Conservation (phyloP, 768 basidiomycete genomes). For the Calocybe cyanea region DNA sequence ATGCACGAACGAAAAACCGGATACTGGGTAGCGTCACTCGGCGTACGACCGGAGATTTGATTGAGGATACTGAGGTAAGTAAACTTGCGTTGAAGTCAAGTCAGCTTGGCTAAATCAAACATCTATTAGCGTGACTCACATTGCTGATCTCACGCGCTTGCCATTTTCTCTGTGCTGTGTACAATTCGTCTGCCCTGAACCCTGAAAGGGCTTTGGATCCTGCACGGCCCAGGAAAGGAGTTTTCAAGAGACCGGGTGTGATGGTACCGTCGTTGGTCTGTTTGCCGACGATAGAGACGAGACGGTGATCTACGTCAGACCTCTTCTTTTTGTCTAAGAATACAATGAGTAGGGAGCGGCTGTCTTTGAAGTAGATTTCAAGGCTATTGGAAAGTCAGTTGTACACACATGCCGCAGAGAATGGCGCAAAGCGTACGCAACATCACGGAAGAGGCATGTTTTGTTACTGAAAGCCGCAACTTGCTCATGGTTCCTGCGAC, state of each 20-base stretch:
- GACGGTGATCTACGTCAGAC: slow-evolving; percentile 51
- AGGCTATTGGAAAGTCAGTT: slow-evolving; percentile 41
- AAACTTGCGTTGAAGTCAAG: slow-evolving; percentile 46
- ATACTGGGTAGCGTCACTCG: slow-evolving; percentile 93
- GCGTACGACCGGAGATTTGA: slow-evolving; percentile 88
- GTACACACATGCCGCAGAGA: background rate
- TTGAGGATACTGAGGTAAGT: slow-evolving; percentile 87
- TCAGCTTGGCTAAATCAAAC: slow-evolving; percentile 1
- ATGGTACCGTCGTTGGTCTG: slow-evolving; percentile 36
- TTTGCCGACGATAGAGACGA: slow-evolving; percentile 45
- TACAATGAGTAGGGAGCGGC: slow-evolving; percentile 79
- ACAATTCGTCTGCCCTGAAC: slow-evolving; percentile 56
- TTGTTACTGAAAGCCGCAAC: slow-evolving; percentile 76
- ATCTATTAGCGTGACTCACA: slow-evolving; percentile 39
- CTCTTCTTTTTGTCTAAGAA: slow-evolving; percentile 70
- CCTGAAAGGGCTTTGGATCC: slow-evolving; percentile 48
- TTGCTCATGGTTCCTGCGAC: slow-evolving; percentile 69
- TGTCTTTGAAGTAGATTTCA: slow-evolving; percentile 92
- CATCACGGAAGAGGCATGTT: slow-evolving; percentile 86
- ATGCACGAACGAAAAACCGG: slow-evolving; percentile 74
- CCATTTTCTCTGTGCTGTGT: slow-evolving; percentile 78
- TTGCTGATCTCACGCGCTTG: slow-evolving; percentile 90
- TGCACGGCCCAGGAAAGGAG: slow-evolving; percentile 51
- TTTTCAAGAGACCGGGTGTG: slow-evolving; percentile 50
- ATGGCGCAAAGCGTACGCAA: slow-evolving; percentile 58